A percentile compares a stretch with the other conserved stretches of the same genome.
Conservation (phyloP, 208 protist genomes). For the Wallacemonas sp. region DNA sequence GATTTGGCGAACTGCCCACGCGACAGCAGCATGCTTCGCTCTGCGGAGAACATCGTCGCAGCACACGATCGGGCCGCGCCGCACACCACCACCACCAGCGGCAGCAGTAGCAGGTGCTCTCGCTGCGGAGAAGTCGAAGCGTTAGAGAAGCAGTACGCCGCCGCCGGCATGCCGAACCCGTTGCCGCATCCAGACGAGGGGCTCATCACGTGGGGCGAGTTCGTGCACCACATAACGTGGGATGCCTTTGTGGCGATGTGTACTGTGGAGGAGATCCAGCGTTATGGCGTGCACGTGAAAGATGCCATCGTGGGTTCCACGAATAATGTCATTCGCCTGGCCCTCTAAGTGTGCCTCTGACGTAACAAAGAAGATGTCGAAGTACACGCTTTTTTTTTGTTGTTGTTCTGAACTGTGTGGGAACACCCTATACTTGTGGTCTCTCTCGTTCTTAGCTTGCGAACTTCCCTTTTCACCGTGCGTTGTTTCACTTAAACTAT, state of each 20-base stretch:
- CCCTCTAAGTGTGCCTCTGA: not conserved
- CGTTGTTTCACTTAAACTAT: constrained; percentile 1
- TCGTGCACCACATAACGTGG: constrained; percentile 75
- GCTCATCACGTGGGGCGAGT: constrained; percentile 69
- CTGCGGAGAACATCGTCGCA: not conserved
- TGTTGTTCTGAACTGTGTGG: too few species aligned
- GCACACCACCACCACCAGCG: not conserved
- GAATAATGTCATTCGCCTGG: constrained; percentile 50
- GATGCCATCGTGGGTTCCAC: constrained; percentile 34
- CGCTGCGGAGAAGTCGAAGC: constrained; percentile 65
- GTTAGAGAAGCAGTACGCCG: constrained; percentile 36
- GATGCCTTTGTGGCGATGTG: constrained; percentile 67
- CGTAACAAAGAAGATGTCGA: too few species aligned
- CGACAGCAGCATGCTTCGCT: not conserved
- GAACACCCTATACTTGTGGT: too few species aligned
- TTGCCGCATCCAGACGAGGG: constrained; percentile 66
- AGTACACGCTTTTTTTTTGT: not conserved
- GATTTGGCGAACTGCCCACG: not conserved
- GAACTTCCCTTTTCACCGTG: too few species aligned
- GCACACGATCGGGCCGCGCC: not conserved
- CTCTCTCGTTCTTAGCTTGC: too few species aligned
- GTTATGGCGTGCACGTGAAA: constrained; percentile 36
- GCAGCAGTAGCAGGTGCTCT: constrained; percentile 24
- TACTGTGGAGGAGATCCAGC: constrained; percentile 45
- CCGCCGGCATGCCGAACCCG: constrained; percentile 39